A percentile compares a stretch with the other conserved stretches of the same genome.
Conservation (phyloP, 352 stramenopile genomes). For the Phytophthora europaea region DNA sequence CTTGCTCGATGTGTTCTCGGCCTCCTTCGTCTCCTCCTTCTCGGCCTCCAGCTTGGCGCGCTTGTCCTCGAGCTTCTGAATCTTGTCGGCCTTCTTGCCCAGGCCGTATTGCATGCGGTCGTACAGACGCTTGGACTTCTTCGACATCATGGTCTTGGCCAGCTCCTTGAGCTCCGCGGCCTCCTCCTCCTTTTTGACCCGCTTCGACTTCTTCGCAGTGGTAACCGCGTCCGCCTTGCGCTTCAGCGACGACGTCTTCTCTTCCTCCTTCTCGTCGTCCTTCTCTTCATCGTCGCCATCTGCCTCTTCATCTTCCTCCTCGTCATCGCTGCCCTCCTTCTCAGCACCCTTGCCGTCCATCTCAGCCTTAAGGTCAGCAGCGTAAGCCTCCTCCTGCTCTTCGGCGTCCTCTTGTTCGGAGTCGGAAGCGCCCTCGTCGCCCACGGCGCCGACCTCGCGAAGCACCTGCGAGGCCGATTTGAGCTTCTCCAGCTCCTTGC, state of each 20-base stretch:
- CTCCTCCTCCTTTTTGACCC: constrained; percentile 82
- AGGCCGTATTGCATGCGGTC: constrained; percentile 94
- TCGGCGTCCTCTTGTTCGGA: constrained; percentile 65
- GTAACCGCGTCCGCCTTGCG: constrained; percentile 47
- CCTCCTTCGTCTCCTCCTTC: constrained; percentile 57
- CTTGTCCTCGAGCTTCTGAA: constrained; percentile 87
- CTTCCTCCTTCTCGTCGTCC: constrained; percentile 45
- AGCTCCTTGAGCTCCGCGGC: constrained; percentile 85
- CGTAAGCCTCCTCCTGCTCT: constrained; percentile 80
- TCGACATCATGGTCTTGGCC: constrained; percentile 94
- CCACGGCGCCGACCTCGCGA: constrained; percentile 61
- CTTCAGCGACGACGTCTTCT: constrained; percentile 49
- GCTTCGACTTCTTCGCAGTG: constrained; percentile 77
- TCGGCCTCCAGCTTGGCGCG: constrained; percentile 71
- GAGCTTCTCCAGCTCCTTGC: constrained; percentile 89
- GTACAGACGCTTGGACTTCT: constrained; percentile 93
- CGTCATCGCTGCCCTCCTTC: constrained; percentile 45
- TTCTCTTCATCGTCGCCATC: constrained; percentile 52
- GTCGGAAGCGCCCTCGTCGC: constrained; percentile 42
- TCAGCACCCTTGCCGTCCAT: constrained; percentile 54
- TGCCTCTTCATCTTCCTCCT: constrained; percentile 50
- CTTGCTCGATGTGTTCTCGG: constrained; percentile 33
- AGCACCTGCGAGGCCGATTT: constrained; percentile 85
- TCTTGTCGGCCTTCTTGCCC: constrained; percentile 89
- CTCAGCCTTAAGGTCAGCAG: constrained; percentile 85